Evolutionary conservation across 306 rosid species (phyloP), one percentile per base, ranked within the genome.

Genomic region (Vicia faba): DNA sequence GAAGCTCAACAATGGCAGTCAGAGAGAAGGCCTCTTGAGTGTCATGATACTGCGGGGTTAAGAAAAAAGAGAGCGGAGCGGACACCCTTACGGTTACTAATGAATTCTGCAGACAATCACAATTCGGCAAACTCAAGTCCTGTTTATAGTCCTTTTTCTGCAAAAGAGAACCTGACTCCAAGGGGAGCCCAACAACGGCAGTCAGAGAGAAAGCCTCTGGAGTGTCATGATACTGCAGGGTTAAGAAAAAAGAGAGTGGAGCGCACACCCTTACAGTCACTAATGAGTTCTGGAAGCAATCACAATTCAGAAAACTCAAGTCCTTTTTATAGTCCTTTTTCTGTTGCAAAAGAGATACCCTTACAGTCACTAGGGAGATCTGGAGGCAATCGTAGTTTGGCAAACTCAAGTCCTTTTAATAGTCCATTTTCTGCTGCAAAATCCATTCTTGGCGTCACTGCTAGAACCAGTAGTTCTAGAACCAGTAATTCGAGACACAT

Each of bases 251-350:
- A 68, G 65, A 74, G 20, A 61, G 36, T 26, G 25, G 85, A 83
- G 64, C 67, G 88, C 75, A 61, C 73, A 31, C 96, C 97, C 38
- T 86, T 86, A 44, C 88, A 88, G 72, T 82, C 88, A 41, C 57
- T 87, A 64, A 50, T 25, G 14, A 77, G 43, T 54, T 33, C 38
- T 33, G 38, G 38, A 33, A 2, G 38, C 38, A 7, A 33, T 33
- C 38, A 33, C 38, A 33, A 7, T 7, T 33, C 38, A 1, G 38
- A 2, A 33, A 33, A 33, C 38, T 1, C 38, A 33, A 50, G 63
- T 68, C 68, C 84, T 51, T 55, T 63, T 50, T 57, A 71, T 26
- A 33, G 38, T 33, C 9, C 9, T 7, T 33, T 33, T 33, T 33
- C 38, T 33, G 38, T 9, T 33, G 38, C 38, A 33, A 33, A 33